Base-by-base conservation (phyloP, 139 green algal genomes). In the Picochlorum sp. region DNA sequence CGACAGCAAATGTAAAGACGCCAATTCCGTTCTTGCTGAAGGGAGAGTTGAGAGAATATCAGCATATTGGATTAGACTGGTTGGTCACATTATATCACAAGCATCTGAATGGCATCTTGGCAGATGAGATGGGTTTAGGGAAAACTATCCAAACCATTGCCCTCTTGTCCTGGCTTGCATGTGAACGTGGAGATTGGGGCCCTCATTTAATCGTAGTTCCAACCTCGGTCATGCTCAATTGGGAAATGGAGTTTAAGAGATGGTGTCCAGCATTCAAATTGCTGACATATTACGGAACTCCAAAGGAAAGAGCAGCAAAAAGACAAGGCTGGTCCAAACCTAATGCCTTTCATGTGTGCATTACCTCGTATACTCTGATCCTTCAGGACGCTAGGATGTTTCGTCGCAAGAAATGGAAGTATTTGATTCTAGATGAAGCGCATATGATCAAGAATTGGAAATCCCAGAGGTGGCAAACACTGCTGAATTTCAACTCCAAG, bases 391-490 rank as follows among this genome's bases (percentile, higher is more conserved):
- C 81, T 20, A 90, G 91, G 71, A 88, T 96, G 77, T 97, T 98
- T 78, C 75, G 83, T 57, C 88, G 93, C 47, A 97, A 97, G 84
- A 94, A 92, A 73, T 98, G 93, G 93, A 81, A 88, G 62, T 98
- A 97, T 73, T 81, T 98, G 23, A 98, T 98, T 70, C 78, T 98
- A 63, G 93, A 98, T 61, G 93, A 98, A 80, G 93, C 93, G n/a
- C 93, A 98, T 82, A 97, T 98, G 88, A 98, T 98, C 78, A 98
- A 98, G 81, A 98, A 98, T 80, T 98, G 93, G 93, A 88, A 90
- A 73, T 90, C 77, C 68, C 90, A 96, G 83, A 79, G 93, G 13
- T 98, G 93, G 93, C 72, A 79, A 65, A 95, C 87, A 21, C 86
- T 98, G 74, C 84, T 98, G 67, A 88, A 94, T 68, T 98, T 98